Evolutionary conservation across 2,329 filamentous ascomycete species (phyloP).

Genomic region (Hypocreales sp.): DNA sequence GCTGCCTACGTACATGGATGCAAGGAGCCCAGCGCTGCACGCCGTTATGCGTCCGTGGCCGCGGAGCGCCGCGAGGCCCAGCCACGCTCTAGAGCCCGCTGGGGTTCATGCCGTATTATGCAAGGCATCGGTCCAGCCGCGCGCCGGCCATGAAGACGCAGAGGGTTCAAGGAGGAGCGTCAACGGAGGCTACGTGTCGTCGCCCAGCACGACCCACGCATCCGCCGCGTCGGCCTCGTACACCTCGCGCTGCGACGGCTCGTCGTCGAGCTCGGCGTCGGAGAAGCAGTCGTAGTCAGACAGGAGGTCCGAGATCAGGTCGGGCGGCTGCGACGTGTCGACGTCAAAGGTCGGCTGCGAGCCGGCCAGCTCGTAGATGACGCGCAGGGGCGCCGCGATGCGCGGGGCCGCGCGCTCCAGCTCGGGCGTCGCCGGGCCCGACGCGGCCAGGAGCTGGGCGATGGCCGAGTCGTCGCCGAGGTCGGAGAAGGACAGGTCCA

Average conservation of each 20-base stretch:
- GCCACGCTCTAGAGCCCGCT: no score
- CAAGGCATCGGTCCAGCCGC: no score
- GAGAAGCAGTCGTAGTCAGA: conserved; percentile 22
- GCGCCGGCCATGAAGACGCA: no score
- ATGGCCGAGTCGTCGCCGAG: conserved; percentile 23
- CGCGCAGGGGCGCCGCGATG: conserved; percentile 10
- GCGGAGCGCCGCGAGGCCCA: no score
- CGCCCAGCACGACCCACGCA: conserved; percentile 27
- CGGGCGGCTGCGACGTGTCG: conserved; percentile 20
- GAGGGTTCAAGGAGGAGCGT: no score
- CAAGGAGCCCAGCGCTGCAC: no score
- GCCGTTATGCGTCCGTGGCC: no score
- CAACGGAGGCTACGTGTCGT: conserved; percentile 32
- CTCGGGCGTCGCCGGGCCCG: conserved; percentile 5
- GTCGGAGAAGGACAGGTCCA: conserved; percentile 27
- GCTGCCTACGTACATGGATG: no score
- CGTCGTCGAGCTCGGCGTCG: conserved; percentile 17
- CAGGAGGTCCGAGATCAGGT: conserved; percentile 16
- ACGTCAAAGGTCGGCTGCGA: conserved; percentile 17
- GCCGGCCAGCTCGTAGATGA: conserved; percentile 23
- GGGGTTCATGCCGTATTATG: no score
- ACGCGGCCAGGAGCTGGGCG: conserved; percentile 17
- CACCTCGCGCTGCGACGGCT: conserved; percentile 15
- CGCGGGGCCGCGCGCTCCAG: no score
- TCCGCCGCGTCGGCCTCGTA: conserved; percentile 13